A percentile compares a stretch with the other conserved stretches of the same genome.
These are phyloP conservation scores for Podaxis carcinomalis DNA, from an alignment of 768 basidiomycete species.

Conservation along the genomic window DNA sequence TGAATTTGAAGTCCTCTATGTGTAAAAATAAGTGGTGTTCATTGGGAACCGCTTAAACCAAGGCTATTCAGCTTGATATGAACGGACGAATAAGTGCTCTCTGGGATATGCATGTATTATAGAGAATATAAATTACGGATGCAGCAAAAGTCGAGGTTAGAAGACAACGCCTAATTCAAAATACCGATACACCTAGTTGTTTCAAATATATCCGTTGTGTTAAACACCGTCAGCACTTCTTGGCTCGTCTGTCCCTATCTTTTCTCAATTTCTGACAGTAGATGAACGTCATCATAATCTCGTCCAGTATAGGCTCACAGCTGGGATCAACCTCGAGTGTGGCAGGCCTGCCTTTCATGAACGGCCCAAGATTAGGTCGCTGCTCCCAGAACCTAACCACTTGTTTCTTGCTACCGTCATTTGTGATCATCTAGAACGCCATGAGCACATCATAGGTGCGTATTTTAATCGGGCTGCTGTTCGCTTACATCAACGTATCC, in stretches of 20 bases:
- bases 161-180: too few relatives aligned
- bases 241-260: slow-evolving; percentile 15
- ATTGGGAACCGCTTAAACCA: too few relatives aligned
- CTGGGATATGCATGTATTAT: too few relatives aligned
- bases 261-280: slow-evolving; percentile 25
- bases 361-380: slow-evolving; percentile 6
- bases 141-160: too few relatives aligned
- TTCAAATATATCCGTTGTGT: too few relatives aligned
- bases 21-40: too few relatives aligned
- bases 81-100: too few relatives aligned
- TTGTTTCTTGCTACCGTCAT: slow-evolving; percentile 16
- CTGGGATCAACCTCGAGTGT: slow-evolving; percentile 23
- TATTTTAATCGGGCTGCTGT: background rate
- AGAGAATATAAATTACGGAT: too few relatives aligned
- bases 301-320: slow-evolving; percentile 24
- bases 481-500: slow-evolving; percentile 17
- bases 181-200: too few relatives aligned
- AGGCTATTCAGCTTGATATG: too few relatives aligned
- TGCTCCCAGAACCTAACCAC: slow-evolving; percentile 17
- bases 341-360: slow-evolving; percentile 13
- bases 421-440: slow-evolving; percentile 13
- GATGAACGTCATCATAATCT: slow-evolving; percentile 27
- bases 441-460: background rate
- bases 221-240: background rate
- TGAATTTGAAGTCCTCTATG: too few relatives aligned